phyloP scores from a whole-genome alignment of 2,329 filamentous ascomycete species.

The Didymella keratinophila region DNA sequence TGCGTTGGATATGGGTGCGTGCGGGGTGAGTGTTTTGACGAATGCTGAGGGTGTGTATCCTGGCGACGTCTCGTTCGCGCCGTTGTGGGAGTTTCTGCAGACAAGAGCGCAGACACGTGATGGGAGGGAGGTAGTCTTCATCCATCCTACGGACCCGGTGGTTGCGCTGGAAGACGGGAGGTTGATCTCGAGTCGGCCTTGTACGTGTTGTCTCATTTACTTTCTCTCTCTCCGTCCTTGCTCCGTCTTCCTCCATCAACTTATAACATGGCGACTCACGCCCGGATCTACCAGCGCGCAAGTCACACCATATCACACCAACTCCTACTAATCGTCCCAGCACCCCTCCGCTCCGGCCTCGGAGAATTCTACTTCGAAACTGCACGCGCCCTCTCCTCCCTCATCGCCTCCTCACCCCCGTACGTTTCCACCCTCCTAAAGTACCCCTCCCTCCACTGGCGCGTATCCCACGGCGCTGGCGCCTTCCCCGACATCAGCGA shows the following conservation, averaged over 20 bases:
- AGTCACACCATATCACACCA: no score
- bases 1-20: conserved; percentile 40
- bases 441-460: conserved; percentile 44
- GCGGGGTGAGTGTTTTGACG: conserved; percentile 45
- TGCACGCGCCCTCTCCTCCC: conserved; percentile 45
- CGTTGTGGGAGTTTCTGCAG: conserved; percentile 42
- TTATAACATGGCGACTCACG: neutral
- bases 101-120: conserved; percentile 5
- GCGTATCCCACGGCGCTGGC: conserved; percentile 48
- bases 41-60: conserved; percentile 48
- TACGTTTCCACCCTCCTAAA: conserved; percentile 35
- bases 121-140: conserved; percentile 43
- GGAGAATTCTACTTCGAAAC: conserved; percentile 52
- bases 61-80: conserved; percentile 37
- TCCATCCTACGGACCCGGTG: conserved; percentile 49
- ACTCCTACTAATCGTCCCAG: conserved; percentile 24
- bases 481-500: conserved; percentile 48
- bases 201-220: conserved; percentile 29
- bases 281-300: no score
- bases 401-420: conserved; percentile 33
- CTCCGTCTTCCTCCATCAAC: no score
- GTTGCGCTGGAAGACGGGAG: conserved; percentile 38
- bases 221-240: neutral
- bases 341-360: conserved; percentile 45
- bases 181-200: conserved; percentile 40